Evolutionary conservation across 2,329 filamentous ascomycete genomes (phyloP).

Genomic region (Pseudogymnoascus sp.): DNA sequence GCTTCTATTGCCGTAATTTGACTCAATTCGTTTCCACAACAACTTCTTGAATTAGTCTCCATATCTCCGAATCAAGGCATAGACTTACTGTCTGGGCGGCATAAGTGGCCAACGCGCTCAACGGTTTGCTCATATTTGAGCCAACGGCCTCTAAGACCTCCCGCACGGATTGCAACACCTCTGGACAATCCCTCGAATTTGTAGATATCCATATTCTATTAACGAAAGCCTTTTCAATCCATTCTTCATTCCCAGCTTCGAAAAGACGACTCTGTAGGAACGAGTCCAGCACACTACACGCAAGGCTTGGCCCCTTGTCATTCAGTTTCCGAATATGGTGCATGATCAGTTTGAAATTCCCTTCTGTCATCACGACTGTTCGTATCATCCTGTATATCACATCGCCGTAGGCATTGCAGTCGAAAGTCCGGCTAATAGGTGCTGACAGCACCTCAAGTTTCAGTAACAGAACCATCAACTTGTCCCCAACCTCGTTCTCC

Average conservation of each 20-base stretch:
- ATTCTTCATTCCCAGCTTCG: slow-evolving; percentile 39
- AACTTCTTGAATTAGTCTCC: slow-evolving; percentile 40
- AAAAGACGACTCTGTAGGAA: slow-evolving; percentile 53
- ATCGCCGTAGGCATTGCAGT: slow-evolving; percentile 39
- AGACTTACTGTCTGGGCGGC: slow-evolving; percentile 55
- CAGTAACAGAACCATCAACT: slow-evolving; percentile 57
- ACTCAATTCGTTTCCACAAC: slow-evolving; percentile 72
- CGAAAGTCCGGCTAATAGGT: slow-evolving; percentile 38
- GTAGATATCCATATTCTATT: slow-evolving; percentile 59
- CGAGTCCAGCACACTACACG: slow-evolving; percentile 48
- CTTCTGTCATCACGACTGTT: slow-evolving; percentile 49
- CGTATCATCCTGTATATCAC: slow-evolving; percentile 55
- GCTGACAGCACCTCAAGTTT: slow-evolving; percentile 56
- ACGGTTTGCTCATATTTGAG: slow-evolving; percentile 34
- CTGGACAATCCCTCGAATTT: slow-evolving; percentile 31
- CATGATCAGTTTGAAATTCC: slow-evolving; percentile 57
- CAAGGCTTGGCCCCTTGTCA: slow-evolving; percentile 40
- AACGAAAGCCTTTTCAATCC: slow-evolving; percentile 62
- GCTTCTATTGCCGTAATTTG: slow-evolving; percentile 42
- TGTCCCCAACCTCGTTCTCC: slow-evolving; percentile 49
- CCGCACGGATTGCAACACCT: slow-evolving; percentile 31
- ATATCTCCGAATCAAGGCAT: not conserved
- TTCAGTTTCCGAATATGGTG: slow-evolving; percentile 60
- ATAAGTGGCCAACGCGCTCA: slow-evolving; percentile 54
- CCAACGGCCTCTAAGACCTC: slow-evolving; percentile 39